Base-by-base conservation (phyloP, 2,329 filamentous ascomycete species). In the Curvularia spicifera region DNA sequence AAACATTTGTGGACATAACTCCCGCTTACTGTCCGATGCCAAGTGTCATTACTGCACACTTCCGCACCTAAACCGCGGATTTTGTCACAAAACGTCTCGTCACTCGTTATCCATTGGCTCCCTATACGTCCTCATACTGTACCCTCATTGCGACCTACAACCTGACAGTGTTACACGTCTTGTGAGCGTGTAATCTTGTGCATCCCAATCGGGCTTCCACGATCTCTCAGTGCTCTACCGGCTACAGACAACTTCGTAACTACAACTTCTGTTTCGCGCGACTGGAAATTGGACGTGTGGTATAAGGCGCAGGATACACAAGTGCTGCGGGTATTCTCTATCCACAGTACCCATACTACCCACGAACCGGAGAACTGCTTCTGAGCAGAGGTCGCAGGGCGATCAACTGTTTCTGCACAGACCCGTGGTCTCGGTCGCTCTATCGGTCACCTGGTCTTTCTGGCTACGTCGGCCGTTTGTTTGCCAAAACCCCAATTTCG, bases 91-190 rank as follows among this genome's bases (percentile, higher is more conserved):
- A 57, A 24, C 39, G 40, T 42, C 37, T 52, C 43, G 33, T 56
- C 40, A 37, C 31, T 47, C 33, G 15, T 46, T 29, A 40, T 26
- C 55, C 39, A 56, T 62, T 64, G 56, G 59, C 26, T 40, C 29
- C 24, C 18, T 46, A 43, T 29, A 57, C 43, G 29, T 39, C 47
- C 35, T 33, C 35, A 40, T 55, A 46, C 56, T 49, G 35, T 35
- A 64, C 31, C 26, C 47, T 56, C 20, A 50, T 50, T 40, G 45
- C 56, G n/a, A 26, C 49, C 29, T 22, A 50, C 13, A 48, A 55
- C 59, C 18, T 60, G 45, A 50, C n/a, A 47, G 35, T 20, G 56
- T 59, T 64, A 61, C 61, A 53, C 40, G 44, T 43, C 31, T 44
- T 48, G 39, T 44, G 46, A 44, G 46, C 42, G 39, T 50, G 13